Conservation (phyloP, 331 rosid genomes). For the Erythrophleum ivorense region DNA sequence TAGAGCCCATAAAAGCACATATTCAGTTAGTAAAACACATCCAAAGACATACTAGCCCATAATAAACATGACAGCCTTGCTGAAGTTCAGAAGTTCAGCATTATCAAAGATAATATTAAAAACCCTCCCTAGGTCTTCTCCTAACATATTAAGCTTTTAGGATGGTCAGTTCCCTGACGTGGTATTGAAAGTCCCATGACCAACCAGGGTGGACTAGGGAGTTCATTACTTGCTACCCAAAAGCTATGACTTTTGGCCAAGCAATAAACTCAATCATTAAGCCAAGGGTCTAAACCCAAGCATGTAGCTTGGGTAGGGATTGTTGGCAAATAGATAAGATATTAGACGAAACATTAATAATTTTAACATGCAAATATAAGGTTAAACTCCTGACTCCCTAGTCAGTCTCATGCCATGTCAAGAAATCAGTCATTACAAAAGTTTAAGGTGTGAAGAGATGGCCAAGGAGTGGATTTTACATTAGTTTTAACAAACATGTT, state of each 20-base stretch:
- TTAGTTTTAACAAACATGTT: too few relatives aligned
- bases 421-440: too few relatives aligned
- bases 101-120: neutral
- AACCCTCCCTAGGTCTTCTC: neutral
- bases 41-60: neutral
- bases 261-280: neutral
- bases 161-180: neutral
- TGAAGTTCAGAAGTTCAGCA: neutral
- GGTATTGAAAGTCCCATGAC: neutral
- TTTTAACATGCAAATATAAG: too few relatives aligned
- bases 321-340: too few relatives aligned
- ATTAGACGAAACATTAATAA: too few relatives aligned
- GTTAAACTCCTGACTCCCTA: too few relatives aligned
- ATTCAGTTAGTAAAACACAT: neutral
- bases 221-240: neutral
- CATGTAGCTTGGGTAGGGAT: too few relatives aligned
- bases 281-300: too few relatives aligned
- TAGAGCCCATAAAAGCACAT: slow-evolving; percentile 14
- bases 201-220: neutral
- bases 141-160: neutral
- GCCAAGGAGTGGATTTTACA: too few relatives aligned
- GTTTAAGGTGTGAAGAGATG: too few relatives aligned
- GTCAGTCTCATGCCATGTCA: too few relatives aligned
- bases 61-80: neutral
- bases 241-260: neutral